These are phyloP conservation scores for Colletotrichum euphorbiae DNA, from an alignment of 2,329 filamentous ascomycete species.

Conservation along the genomic window DNA sequence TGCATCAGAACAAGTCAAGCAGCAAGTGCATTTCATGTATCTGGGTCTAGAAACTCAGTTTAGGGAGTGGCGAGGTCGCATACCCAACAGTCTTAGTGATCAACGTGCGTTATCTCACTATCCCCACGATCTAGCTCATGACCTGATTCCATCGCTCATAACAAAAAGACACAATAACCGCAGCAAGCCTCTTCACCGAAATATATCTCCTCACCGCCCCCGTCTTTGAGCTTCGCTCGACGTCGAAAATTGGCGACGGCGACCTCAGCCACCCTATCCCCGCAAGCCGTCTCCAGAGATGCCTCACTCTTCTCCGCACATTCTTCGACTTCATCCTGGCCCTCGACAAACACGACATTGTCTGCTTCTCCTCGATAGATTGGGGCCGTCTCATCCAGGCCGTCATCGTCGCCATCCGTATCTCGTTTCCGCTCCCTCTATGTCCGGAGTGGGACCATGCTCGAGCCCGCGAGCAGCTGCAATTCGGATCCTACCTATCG, in stretches of 20 bases:
- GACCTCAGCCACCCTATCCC: slow-evolving; percentile 38
- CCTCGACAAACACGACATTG: slow-evolving; percentile 48
- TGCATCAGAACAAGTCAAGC: slow-evolving; percentile 47
- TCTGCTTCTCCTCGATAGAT: slow-evolving; percentile 55
- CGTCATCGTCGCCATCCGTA: slow-evolving; percentile 57
- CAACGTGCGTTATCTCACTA: slow-evolving; percentile 5
- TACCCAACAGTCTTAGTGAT: slow-evolving; percentile 43
- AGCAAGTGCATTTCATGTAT: slow-evolving; percentile 59
- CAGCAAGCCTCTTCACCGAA: slow-evolving; percentile 47
- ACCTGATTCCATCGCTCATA: slow-evolving; percentile 41
- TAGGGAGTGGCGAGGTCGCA: slow-evolving; percentile 52
- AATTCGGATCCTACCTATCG: slow-evolving; percentile 54
- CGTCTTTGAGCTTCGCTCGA: slow-evolving; percentile 41
- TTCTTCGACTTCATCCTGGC: slow-evolving; percentile 50
- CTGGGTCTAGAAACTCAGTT: slow-evolving; percentile 61
- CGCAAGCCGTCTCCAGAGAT: slow-evolving; percentile 41
- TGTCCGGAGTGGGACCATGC: slow-evolving; percentile 51
- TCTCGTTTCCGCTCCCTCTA: slow-evolving; percentile 58
- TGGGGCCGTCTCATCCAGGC: slow-evolving; percentile 56
- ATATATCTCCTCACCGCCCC: slow-evolving; percentile 55
- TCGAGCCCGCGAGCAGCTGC: slow-evolving; percentile 53
- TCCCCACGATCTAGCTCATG: slow-evolving; percentile 47
- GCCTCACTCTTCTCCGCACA: slow-evolving; percentile 44
- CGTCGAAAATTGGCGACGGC: slow-evolving; percentile 33
- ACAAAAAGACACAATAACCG: slow-evolving; percentile 16